Evolutionary conservation across 1,284 basidiomycete species (phyloP).

Genomic region (Leucoagaricus sp.): DNA sequence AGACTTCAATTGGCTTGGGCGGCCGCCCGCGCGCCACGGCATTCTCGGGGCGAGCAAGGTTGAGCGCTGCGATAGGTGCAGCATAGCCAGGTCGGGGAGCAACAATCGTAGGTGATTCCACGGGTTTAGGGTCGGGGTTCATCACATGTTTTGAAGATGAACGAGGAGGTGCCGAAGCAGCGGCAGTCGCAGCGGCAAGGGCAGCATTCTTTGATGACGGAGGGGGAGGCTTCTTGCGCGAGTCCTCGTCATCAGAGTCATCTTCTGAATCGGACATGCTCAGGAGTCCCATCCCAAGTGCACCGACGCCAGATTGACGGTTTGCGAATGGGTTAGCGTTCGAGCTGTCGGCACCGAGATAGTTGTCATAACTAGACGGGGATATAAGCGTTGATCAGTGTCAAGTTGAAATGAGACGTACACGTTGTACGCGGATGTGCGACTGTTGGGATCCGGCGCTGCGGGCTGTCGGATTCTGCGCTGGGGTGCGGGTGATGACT

Average conservation of each 20-base stretch:
- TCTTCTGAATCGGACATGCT: slow-evolving; percentile 53
- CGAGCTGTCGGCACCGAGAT: slow-evolving; percentile 36
- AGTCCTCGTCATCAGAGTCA: slow-evolving; percentile 34
- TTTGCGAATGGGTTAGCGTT: slow-evolving; percentile 20
- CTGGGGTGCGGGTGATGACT: slow-evolving; percentile 39
- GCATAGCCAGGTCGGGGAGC: slow-evolving; percentile 74
- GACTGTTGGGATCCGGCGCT: slow-evolving; percentile 44
- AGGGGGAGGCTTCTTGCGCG: slow-evolving; percentile 3
- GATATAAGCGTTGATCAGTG: slow-evolving; percentile 12
- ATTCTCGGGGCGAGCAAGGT: slow-evolving; percentile 47
- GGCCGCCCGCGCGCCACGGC: slow-evolving; percentile 19
- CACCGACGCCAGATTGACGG: slow-evolving; percentile 53
- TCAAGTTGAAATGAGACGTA: slow-evolving; percentile 38
- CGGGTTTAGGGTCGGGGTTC: slow-evolving; percentile 14
- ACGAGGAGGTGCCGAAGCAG: slow-evolving; percentile 17
- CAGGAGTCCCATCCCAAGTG: slow-evolving; percentile 53
- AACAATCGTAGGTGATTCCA: slow-evolving; percentile 49
- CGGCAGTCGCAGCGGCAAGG: slow-evolving; percentile 37
- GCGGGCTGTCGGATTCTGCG: slow-evolving; percentile 39
- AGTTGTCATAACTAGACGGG: slow-evolving; percentile 60
- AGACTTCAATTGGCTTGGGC: slow-evolving; percentile 19
- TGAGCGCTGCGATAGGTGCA: slow-evolving; percentile 63
- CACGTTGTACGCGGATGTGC: slow-evolving; percentile 66
- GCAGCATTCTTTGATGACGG: slow-evolving; percentile 40
- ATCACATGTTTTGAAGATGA: slow-evolving; percentile 4